Conservation (phyloP, 2,329 filamentous ascomycete genomes). For the Stemphylium lycopersici region DNA sequence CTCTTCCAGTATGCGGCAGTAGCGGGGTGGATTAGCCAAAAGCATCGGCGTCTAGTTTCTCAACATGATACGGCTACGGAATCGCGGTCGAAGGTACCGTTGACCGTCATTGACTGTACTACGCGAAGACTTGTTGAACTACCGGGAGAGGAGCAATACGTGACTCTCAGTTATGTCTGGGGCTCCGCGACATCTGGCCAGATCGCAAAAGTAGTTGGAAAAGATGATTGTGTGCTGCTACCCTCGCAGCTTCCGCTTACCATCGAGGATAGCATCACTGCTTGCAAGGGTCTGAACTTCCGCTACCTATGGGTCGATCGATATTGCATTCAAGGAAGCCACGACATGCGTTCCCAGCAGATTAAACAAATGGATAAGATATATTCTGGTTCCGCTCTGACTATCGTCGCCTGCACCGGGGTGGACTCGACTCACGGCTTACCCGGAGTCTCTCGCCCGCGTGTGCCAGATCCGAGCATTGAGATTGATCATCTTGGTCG, state of each 20-base stretch:
- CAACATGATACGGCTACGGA: neutral
- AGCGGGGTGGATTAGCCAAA: neutral
- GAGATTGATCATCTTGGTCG: neutral
- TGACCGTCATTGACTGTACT: neutral
- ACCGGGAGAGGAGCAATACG: neutral
- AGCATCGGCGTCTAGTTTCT: neutral
- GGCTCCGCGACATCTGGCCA: neutral
- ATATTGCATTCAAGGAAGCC: neutral
- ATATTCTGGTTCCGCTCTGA: neutral
- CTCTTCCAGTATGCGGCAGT: neutral
- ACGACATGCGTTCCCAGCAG: neutral
- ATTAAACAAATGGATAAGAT: neutral
- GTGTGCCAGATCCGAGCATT: neutral
- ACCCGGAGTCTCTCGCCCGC: neutral
- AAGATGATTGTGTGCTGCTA: neutral
- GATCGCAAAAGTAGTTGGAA: neutral
- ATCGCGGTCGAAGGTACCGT: neutral
- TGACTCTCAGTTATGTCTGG: constrained; percentile 19
- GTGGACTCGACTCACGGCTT: neutral
- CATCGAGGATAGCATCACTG: neutral
- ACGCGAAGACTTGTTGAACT: neutral
- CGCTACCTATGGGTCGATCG: constrained; percentile 5
- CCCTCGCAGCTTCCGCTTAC: neutral
- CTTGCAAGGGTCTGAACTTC: neutral
- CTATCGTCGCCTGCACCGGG: neutral